These are phyloP conservation scores for Musa itinerans DNA, from an alignment of 176 grass and related monocot genomes.

Conservation along the genomic window DNA sequence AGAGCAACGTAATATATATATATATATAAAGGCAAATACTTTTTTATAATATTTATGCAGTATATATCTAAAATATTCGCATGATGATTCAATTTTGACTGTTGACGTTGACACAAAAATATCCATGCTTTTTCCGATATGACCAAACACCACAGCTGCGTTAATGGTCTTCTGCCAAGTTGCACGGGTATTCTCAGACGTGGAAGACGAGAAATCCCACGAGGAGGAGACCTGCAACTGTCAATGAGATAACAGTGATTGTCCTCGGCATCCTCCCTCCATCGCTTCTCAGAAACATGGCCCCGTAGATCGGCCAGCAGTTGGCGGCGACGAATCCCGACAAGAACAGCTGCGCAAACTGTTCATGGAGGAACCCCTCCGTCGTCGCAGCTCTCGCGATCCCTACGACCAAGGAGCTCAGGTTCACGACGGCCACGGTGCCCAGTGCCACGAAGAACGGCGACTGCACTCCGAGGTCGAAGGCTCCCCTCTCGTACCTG, in stretches of 20 bases:
- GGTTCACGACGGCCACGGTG: constrained; percentile 16
- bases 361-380: constrained; percentile 6
- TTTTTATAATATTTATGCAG: too few relatives aligned
- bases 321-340: constrained; percentile 27
- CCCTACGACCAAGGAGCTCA: constrained; percentile 21
- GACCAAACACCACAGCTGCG: too few relatives aligned
- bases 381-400: constrained; percentile 4
- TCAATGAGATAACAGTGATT: neutral
- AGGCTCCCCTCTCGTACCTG: constrained; percentile 8
- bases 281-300: constrained; percentile 34
- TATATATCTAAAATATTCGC: neutral
- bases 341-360: constrained; percentile 36
- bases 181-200: neutral
- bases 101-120: too few relatives aligned
- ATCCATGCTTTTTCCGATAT: too few relatives aligned
- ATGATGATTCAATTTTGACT: too few relatives aligned
- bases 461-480: constrained; percentile 28
- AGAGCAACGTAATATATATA: too few relatives aligned
- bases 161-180: too few relatives aligned
- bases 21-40: too few relatives aligned
- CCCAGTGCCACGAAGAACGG: constrained; percentile 30
- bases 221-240: neutral
- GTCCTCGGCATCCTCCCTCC: constrained; percentile 32
- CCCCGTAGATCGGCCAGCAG: constrained; percentile 34
- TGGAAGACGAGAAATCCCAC: constrained; percentile 7